phyloP scores from a whole-genome alignment of 75 land plant genomes.

The Isoetes taiwanensis region DNA sequence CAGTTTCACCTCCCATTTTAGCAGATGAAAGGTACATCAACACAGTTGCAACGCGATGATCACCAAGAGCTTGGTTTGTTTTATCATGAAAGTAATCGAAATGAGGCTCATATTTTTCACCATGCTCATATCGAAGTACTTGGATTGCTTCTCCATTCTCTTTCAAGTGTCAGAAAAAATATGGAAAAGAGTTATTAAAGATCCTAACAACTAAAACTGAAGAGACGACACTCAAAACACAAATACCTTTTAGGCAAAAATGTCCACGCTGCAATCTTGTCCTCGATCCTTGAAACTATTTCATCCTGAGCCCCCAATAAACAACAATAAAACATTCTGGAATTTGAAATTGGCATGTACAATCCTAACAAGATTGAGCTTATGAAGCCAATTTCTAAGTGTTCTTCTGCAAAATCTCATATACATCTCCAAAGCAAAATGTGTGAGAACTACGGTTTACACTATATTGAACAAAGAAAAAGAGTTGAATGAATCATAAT shows the following conservation, averaged over 20 bases:
- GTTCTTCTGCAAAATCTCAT: too few species aligned
- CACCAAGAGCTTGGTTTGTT: constrained; percentile 51
- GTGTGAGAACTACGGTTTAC: too few species aligned
- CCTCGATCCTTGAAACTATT: constrained; percentile 46
- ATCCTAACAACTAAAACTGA: neutral
- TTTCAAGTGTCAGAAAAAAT: constrained; percentile 8
- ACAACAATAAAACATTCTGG: neutral
- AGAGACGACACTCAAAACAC: neutral
- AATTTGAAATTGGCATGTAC: neutral
- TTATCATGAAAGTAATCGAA: constrained; percentile 72
- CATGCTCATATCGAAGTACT: constrained; percentile 61
- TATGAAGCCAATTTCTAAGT: too few species aligned
- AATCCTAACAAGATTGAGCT: too few species aligned
- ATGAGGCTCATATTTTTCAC: constrained; percentile 80
- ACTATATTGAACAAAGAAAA: too few species aligned
- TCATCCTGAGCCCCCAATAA: constrained; percentile 50
- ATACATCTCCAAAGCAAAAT: too few species aligned
- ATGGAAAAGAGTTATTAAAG: neutral
- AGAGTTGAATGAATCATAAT: too few species aligned
- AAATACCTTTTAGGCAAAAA: constrained; percentile 52
- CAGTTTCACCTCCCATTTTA: constrained; percentile 65
- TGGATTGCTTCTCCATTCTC: constrained; percentile 83
- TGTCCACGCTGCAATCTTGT: constrained; percentile 70
- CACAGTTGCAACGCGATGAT: constrained; percentile 74
- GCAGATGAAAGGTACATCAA: constrained; percentile 74